phyloP scores from a whole-genome alignment of 75 land plant genomes.

The Chamaecyparis obtusa region DNA sequence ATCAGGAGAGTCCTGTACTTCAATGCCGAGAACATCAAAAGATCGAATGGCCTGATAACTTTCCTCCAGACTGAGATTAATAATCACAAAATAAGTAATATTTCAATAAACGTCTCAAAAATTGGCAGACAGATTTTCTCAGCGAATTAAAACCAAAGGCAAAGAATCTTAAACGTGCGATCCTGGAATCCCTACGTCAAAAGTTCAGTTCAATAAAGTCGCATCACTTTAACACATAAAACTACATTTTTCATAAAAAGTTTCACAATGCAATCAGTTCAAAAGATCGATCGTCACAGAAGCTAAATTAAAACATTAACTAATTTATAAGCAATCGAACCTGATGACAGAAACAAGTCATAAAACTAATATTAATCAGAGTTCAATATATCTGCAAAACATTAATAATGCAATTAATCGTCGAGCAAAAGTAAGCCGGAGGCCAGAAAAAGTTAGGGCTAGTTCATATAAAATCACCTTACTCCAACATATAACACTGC shows the following conservation, averaged over 20 bases:
- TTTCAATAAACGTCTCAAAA: not conserved
- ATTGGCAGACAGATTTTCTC: not conserved
- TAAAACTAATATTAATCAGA: no score
- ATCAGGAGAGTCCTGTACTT: slow-evolving; percentile 4
- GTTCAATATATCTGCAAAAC: not conserved
- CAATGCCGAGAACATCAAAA: slow-evolving; percentile 51
- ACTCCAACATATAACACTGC: not conserved
- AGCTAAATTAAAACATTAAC: no score
- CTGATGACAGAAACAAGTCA: no score
- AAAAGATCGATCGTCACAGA: no score
- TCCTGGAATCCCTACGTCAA: not conserved
- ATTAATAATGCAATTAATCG: not conserved
- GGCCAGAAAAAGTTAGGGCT: not conserved
- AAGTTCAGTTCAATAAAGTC: no score
- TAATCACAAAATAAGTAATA: not conserved
- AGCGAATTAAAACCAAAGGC: not conserved
- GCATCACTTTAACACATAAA: no score
- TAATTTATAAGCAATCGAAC: no score
- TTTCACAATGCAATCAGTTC: no score
- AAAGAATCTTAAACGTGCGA: not conserved
- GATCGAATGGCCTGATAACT: slow-evolving; percentile 55
- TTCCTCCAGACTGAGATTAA: slow-evolving; percentile 48
- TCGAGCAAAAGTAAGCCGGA: not conserved
- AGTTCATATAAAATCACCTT: not conserved
- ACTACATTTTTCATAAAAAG: no score